Percentiles rank a stretch among this genome's conserved stretches.
phyloP scores from a whole-genome alignment of 139 green algal species.

The Chlorella sorokiniana region DNA sequence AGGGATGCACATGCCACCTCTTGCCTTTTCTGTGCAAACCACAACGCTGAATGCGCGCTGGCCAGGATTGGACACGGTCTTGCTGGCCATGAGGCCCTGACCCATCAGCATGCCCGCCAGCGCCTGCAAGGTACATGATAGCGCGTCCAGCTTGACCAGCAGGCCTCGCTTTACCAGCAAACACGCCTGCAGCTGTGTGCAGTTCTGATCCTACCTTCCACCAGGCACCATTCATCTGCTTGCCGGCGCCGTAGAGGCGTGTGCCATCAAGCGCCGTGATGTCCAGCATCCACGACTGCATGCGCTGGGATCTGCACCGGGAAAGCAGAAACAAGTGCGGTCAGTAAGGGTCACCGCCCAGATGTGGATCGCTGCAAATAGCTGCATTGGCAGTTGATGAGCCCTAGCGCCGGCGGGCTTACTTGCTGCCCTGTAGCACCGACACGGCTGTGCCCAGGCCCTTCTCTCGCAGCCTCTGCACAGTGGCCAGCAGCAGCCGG shows the following conservation, averaged over 20 bases:
- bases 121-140: not conserved
- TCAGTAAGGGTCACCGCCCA: not conserved
- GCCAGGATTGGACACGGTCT: conserved; percentile 5
- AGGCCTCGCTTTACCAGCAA: conserved; percentile 26
- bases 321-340: not conserved
- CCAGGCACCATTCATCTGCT: conserved; percentile 50
- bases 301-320: conserved; percentile 12
- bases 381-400: not conserved
- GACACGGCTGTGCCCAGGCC: conserved; percentile 33
- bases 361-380: not conserved
- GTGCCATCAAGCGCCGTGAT: conserved; percentile 22
- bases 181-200: conserved; percentile 31
- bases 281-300: conserved; percentile 57
- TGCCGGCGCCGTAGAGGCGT: conserved; percentile 56
- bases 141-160: no score
- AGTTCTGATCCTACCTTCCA: conserved; percentile 53
- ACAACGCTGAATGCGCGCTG: conserved; percentile 12
- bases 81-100: not conserved
- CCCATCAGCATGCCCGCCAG: conserved; percentile 34
- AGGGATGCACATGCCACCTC: not conserved
- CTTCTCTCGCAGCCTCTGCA: conserved; percentile 23
- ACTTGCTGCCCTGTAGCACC: conserved; percentile 39
- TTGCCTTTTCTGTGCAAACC: conserved; percentile 10
- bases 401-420: not conserved
- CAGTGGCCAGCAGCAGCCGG: conserved; percentile 31